phyloP scores from a whole-genome alignment of 495 filamentous ascomycete genomes.

The Umbilicaria muhlenbergii region DNA sequence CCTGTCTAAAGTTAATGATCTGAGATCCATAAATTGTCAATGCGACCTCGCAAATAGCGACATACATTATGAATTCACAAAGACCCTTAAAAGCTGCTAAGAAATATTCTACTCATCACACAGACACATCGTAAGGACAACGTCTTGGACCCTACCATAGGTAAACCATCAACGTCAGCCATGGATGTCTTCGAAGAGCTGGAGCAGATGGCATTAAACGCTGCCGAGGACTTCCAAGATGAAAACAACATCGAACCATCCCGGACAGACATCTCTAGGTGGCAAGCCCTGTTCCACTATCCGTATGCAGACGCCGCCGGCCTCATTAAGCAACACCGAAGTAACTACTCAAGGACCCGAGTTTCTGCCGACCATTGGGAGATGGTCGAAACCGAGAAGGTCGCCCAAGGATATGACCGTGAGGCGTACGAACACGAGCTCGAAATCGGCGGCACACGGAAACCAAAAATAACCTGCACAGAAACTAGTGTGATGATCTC shows the following conservation, averaged over 20 bases:
- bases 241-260: background rate
- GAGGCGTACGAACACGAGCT: conserved; percentile 6
- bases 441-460: background rate
- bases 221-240: background rate
- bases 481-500: background rate
- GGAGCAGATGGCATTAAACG: conserved; percentile 11
- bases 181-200: conserved; percentile 17
- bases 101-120: too few species aligned
- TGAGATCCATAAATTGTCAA: too few species aligned
- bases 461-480: background rate
- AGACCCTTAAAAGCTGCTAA: too few species aligned
- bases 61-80: too few species aligned
- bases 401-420: conserved; percentile 5
- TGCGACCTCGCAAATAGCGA: too few species aligned
- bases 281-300: conserved; percentile 7
- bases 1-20: too few species aligned
- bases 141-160: too few species aligned
- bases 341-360: conserved; percentile 1
- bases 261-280: background rate
- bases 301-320: conserved; percentile 5
- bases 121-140: too few species aligned
- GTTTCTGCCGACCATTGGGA: conserved; percentile 8
- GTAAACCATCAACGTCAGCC: background rate
- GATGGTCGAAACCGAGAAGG: background rate
- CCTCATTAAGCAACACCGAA: conserved; percentile 1